phyloP scores from a whole-genome alignment of 257 asterid species.

The Lycium ferocissimum region DNA sequence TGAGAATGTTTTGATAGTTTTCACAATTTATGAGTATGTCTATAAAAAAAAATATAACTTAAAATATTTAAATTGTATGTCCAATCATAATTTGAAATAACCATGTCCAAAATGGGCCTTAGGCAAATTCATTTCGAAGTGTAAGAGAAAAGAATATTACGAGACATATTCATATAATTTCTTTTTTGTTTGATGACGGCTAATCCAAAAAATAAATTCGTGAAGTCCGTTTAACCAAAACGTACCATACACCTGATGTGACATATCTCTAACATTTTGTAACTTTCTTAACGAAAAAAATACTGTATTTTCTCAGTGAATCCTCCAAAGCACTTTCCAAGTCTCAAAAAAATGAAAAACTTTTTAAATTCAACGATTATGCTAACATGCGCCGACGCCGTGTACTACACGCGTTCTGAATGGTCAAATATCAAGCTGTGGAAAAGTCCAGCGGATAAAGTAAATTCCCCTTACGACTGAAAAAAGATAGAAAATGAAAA shows the following conservation, averaged over 20 bases:
- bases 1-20: too few species aligned
- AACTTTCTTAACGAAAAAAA: background rate
- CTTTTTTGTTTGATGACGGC: too few species aligned
- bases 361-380: background rate
- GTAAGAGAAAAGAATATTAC: background rate
- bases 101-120: too few species aligned
- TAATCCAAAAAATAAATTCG: too few species aligned
- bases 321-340: slow-evolving; percentile 7
- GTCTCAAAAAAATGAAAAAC: background rate
- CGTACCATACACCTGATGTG: background rate
- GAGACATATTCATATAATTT: too few species aligned
- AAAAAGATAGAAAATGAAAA: background rate
- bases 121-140: background rate
- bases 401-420: slow-evolving; percentile 57
- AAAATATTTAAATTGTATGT: too few species aligned
- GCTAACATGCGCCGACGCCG: slow-evolving; percentile 50
- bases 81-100: too few species aligned
- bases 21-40: too few species aligned
- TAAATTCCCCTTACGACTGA: slow-evolving; percentile 25
- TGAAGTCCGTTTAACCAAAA: background rate
- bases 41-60: too few species aligned
- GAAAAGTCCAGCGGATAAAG: slow-evolving; percentile 33
- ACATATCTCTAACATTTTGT: background rate
- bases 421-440: slow-evolving; percentile 49
- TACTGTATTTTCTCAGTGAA: background rate